Evolutionary conservation across 352 stramenopile genomes (phyloP), one percentile per base, ranked within the genome.

Genomic region (Globisporangium middletonii): DNA sequence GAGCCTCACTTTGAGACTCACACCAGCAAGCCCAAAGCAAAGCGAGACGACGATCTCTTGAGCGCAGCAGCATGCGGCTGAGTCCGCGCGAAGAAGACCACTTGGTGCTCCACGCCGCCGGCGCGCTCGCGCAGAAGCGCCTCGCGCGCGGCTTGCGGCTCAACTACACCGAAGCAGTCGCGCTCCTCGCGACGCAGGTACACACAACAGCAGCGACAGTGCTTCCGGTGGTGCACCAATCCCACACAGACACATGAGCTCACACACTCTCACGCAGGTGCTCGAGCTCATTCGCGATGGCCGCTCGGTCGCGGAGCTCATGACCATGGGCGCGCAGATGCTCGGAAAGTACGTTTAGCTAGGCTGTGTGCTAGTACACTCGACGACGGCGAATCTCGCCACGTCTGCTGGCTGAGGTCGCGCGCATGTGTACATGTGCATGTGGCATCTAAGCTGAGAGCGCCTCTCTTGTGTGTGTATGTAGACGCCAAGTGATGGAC

Each of bases 221-320:
- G 26, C 4, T 42, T 55, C n/a, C 56, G 45, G 45, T 16, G 45
- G 19, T 27, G 45, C 3, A 28, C 45, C 6, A 16, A 33, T 30
- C n/a, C 65, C 13, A 50, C 26, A 50, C 45, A 50, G n/a, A 23
- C n/a, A 18, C 23, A 16, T 18, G 12, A 23, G 23, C 23, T 23
- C 23, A 23, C 45, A 50, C 45, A 18, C 44, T 8, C 16, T 27
- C 44, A 43, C 51, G 12, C 73, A 97, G 75, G 85, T 98, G 63
- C 93, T 99, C 59, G 95, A 98, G 77, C 83, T 97, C 41, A 97
- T 98, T 54, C 89, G 96, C 16, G 93, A 98, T 63, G 96, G 96
- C 33, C 75, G 80, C 50, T 75, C 72, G 18, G 89, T 98, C 19
- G 83, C 88, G 0, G 73, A 89, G 55, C 74, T 97, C 28, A 98